Evolutionary conservation across 257 asterid genomes (phyloP).

Genomic region (Plantago elongata): DNA sequence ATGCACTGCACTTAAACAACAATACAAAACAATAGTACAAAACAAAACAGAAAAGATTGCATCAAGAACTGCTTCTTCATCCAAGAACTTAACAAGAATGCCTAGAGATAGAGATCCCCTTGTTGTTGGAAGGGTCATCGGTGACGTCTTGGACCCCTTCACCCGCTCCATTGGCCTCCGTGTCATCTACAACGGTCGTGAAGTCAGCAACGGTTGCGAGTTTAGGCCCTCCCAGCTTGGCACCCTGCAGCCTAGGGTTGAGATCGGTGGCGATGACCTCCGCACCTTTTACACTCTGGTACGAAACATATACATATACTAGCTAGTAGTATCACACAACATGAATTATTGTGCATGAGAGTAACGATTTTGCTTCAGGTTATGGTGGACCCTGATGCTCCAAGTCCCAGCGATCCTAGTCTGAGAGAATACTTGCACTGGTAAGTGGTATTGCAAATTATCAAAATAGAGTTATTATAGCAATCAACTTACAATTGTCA

Average conservation of each 20-base stretch:
- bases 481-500: too few species aligned
- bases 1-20: too few species aligned
- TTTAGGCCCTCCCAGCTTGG: slow-evolving; percentile 60
- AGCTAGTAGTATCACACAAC: not conserved
- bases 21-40: too few species aligned
- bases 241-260: slow-evolving; percentile 65
- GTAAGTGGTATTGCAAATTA: slow-evolving; percentile 19
- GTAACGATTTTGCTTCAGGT: slow-evolving; percentile 24
- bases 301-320: not conserved
- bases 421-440: slow-evolving; percentile 74
- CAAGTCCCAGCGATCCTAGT: slow-evolving; percentile 63
- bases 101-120: slow-evolving; percentile 58
- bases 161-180: slow-evolving; percentile 42
- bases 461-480: too few species aligned
- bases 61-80: not conserved
- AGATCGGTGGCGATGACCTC: slow-evolving; percentile 69
- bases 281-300: slow-evolving; percentile 65
- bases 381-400: slow-evolving; percentile 75
- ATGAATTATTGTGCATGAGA: too few species aligned
- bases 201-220: slow-evolving; percentile 56
- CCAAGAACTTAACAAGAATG: slow-evolving; percentile 22
- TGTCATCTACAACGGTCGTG: slow-evolving; percentile 33
- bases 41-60: too few species aligned
- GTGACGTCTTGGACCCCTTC: slow-evolving; percentile 67
- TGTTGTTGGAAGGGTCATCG: slow-evolving; percentile 55